Percentiles rank a stretch among this genome's conserved stretches.
These are phyloP conservation scores for Clarkia xantiana DNA, from an alignment of 345 rosid genomes.

Conservation along the genomic window DNA sequence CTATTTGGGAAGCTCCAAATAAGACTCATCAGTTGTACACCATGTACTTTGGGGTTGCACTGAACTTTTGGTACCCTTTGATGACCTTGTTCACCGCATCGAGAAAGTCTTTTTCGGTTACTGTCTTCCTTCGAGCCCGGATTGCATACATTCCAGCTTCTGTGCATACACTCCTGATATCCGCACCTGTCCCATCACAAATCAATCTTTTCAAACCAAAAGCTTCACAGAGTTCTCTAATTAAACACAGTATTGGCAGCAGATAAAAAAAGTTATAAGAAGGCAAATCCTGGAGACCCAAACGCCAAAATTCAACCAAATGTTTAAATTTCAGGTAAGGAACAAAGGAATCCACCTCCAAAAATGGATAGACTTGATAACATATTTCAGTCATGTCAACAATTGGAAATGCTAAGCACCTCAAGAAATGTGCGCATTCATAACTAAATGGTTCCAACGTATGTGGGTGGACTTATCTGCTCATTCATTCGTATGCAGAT, in stretches of 20 bases:
- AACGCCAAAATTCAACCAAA: too few relatives aligned
- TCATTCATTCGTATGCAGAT: too few relatives aligned
- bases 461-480: too few relatives aligned
- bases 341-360: too few relatives aligned
- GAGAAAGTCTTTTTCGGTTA: slow-evolving; percentile 85
- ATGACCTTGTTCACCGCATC: slow-evolving; percentile 91
- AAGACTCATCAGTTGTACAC: slow-evolving; percentile 39
- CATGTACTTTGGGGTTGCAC: slow-evolving; percentile 88
- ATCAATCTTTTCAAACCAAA: background rate
- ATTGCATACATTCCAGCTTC: slow-evolving; percentile 95
- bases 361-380: too few relatives aligned
- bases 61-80: slow-evolving; percentile 93
- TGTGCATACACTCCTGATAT: slow-evolving; percentile 88
- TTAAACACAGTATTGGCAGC: background rate
- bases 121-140: slow-evolving; percentile 77
- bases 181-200: slow-evolving; percentile 49
- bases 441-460: background rate
- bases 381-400: too few relatives aligned
- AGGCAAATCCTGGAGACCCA: slow-evolving; percentile 2
- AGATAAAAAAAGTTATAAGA: slow-evolving; percentile 1
- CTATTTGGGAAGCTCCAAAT: too few relatives aligned
- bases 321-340: too few relatives aligned
- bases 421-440: slow-evolving; percentile 11
- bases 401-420: slow-evolving; percentile 26
- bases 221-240: background rate